A percentile compares a stretch with the other conserved stretches of the same genome.
Conservation (phyloP, 441 rosid species). For the Isatis lusitanica region DNA sequence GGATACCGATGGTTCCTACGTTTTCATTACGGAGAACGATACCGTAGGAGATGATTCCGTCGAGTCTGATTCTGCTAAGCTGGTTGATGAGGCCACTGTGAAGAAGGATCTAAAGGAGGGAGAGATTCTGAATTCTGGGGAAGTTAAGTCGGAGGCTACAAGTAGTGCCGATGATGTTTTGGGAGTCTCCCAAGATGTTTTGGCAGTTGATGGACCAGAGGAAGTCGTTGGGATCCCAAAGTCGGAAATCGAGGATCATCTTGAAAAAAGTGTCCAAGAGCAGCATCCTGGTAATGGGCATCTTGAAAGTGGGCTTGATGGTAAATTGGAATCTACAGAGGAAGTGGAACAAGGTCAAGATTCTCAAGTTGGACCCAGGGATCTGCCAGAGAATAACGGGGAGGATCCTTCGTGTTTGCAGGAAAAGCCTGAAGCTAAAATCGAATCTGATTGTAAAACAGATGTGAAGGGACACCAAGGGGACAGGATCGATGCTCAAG, state of each 20-base stretch:
- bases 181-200: conserved; percentile 30
- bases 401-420: conserved; percentile 9
- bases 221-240: conserved; percentile 29
- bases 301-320: conserved; percentile 15
- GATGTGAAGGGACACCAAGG: conserved; percentile 29
- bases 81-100: conserved; percentile 25
- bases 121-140: conserved; percentile 2
- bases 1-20: conserved; percentile 40
- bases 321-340: conserved; percentile 31
- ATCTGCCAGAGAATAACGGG: conserved; percentile 12
- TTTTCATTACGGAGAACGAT: conserved; percentile 39
- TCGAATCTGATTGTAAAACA: conserved; percentile 15
- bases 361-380: conserved; percentile 33
- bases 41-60: conserved; percentile 37
- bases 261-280: conserved; percentile 9
- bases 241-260: conserved; percentile 20
- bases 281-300: conserved; percentile 33
- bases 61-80: conserved; percentile 27
- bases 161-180: conserved; percentile 14
- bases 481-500: conserved; percentile 15
- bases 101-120: conserved; percentile 19
- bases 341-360: conserved; percentile 29
- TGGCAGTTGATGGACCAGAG: conserved; percentile 13
- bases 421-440: conserved; percentile 32
- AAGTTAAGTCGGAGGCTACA: conserved; percentile 17